Evolutionary conservation across 2,329 filamentous ascomycete species (phyloP), one percentile per base, ranked within the genome.

Genomic region (Cladosporium phlei): DNA sequence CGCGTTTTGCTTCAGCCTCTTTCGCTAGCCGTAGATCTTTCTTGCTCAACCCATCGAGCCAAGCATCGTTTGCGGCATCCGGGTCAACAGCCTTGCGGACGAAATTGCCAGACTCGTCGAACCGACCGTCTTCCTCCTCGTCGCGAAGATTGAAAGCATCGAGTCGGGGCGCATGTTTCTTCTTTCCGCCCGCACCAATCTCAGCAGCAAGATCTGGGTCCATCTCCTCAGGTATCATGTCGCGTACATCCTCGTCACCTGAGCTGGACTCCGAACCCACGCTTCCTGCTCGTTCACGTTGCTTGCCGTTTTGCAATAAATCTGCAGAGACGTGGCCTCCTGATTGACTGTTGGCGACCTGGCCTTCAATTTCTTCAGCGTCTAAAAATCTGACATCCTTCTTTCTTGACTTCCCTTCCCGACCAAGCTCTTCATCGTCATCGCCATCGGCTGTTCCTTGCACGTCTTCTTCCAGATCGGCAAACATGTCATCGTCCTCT

Each of bases 141-240:
- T 79, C 73, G 49, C 80, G 82, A 76, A 98, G 86, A 62, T 98
- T 97, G 76, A 98, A 98, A 2, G 91, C 91, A 66, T 97, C 93
- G 5, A 98, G 77, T 64, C 93, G 88, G 2, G 93, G 93, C 2
- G 93, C 93, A 66, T 96, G 88, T 59, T 83, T 86, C 71, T 96
- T 97, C 58, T 94, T 85, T 2, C 86, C 86, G 11, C 93, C 93
- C 1, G 88, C 84, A 2, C 93, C 93, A 5, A 98, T 75, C 65
- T 98, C 93, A 46, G 90, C 85, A 56, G 96, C 93, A 12, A 95
- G 63, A 14, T 81, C 86, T 51, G 86, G 82, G 54, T 87, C 65
- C 48, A 67, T 63, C 24, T 67, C 88, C 27, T 58, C 57, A 1
- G 59, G 58, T 25, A 87, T 68, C 38, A 81, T 82, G 21, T 87